Evolutionary conservation across 352 stramenopile species (phyloP).

Genomic region (Phytophthora agathidicida): DNA sequence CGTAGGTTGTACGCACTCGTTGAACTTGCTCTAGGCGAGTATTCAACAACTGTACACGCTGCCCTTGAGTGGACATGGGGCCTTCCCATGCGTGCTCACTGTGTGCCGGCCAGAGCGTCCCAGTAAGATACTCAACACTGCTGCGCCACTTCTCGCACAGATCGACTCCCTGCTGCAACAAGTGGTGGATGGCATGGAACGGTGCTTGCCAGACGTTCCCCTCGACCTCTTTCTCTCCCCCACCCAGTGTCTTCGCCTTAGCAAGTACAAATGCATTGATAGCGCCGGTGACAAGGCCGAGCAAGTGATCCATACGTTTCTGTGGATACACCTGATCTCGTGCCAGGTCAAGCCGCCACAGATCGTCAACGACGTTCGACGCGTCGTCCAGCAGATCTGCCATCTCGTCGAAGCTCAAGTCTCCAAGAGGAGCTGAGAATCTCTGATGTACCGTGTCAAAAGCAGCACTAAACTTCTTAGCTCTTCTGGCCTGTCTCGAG

Average conservation of each 20-base stretch:
- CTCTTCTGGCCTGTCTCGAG: conserved; percentile 58
- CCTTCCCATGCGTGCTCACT: conserved; percentile 84
- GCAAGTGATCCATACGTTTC: conserved; percentile 86
- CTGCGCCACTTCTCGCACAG: conserved; percentile 88
- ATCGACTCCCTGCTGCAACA: conserved; percentile 63
- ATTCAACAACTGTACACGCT: conserved; percentile 53
- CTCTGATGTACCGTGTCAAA: conserved; percentile 88
- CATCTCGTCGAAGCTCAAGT: conserved; percentile 81
- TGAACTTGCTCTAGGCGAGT: conserved; percentile 83
- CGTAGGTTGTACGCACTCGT: conserved; percentile 84
- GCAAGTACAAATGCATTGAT: conserved; percentile 80
- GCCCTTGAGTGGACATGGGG: conserved; percentile 19
- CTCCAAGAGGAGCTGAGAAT: conserved; percentile 58
- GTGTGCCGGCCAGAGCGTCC: conserved; percentile 76
- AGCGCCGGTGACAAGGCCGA: conserved; percentile 79
- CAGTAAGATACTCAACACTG: conserved; percentile 79
- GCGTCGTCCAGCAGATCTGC: conserved; percentile 87
- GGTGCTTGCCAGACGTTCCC: conserved; percentile 74
- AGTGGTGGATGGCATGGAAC: conserved; percentile 62
- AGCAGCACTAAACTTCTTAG: conserved; percentile 76
- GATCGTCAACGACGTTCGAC: conserved; percentile 87
- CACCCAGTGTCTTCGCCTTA: conserved; percentile 39
- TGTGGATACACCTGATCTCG: conserved; percentile 81
- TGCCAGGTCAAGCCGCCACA: conserved; percentile 84
- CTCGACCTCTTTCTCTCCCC: conserved; percentile 22